Conservation (phyloP, 495 filamentous ascomycete species). For the Neurospora tetraspora region DNA sequence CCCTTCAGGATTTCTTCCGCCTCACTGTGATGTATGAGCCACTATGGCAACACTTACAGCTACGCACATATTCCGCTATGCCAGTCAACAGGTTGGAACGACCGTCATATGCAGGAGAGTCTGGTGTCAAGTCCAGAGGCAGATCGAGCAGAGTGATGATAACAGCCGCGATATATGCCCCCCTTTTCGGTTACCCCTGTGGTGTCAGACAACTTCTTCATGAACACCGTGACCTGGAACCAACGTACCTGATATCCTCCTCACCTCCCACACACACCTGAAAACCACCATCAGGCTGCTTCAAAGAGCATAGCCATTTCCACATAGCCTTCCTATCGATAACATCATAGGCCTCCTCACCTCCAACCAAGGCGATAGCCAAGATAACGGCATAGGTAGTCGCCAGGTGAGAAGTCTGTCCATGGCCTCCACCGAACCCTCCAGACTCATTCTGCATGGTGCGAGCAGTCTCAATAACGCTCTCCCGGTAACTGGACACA, state of each 20-base stretch:
- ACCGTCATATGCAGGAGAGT: slow-evolving; percentile 38
- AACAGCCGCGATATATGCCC: slow-evolving; percentile 80
- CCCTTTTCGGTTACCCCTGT: slow-evolving; percentile 35
- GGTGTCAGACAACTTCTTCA: neutral
- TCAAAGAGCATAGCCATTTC: slow-evolving; percentile 76
- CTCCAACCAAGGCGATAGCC: slow-evolving; percentile 65
- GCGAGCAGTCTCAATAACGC: slow-evolving; percentile 58
- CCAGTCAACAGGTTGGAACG: slow-evolving; percentile 49
- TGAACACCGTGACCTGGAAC: neutral
- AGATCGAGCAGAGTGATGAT: slow-evolving; percentile 74
- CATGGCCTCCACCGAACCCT: slow-evolving; percentile 90
- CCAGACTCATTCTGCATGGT: slow-evolving; percentile 75
- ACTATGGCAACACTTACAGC: slow-evolving; percentile 53
- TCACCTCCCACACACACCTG: slow-evolving; percentile 72
- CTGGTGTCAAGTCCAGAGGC: slow-evolving; percentile 65
- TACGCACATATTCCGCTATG: slow-evolving; percentile 66
- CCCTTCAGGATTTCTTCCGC: neutral
- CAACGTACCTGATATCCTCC: slow-evolving; percentile 72
- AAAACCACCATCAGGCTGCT: slow-evolving; percentile 78
- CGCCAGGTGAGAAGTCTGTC: slow-evolving; percentile 78
- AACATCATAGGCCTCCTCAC: slow-evolving; percentile 57
- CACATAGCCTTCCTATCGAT: slow-evolving; percentile 80
- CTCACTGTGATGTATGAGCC: neutral
- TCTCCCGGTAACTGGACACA: slow-evolving; percentile 54
- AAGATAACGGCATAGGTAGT: slow-evolving; percentile 79